Base-by-base conservation (phyloP, 768 basidiomycete species). In the Ramaria sp. region DNA sequence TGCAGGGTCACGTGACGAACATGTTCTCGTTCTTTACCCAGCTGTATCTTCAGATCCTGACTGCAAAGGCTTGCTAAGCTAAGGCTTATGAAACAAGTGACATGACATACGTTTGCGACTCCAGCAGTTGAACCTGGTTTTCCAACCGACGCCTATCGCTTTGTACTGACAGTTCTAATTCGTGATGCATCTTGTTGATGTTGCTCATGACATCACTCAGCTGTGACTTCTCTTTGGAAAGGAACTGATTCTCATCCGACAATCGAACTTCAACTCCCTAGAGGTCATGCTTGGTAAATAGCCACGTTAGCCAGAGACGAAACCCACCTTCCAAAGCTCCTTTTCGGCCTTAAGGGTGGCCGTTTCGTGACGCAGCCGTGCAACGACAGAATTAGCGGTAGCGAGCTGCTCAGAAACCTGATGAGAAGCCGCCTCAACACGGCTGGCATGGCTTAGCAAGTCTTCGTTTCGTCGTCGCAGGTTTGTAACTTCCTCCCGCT, bases 341-440 rank as follows among this genome's bases (percentile, higher is more conserved):
- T 91, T 94, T 77, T 98, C 95, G 0, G 92, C 93, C 43, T 87
- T 82, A 17, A 96, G 78, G 67, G 90, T 94, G 2, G 89, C 87
- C 61, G 77, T 80, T 63, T 97, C 94, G 62, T 88, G 90, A 10
- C 90, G 82, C 39, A 92, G 72, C 57, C 88, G 84, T 60, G 94
- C 91, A 15, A 85, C 71, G 22, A 78, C 76, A 24, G 78, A 73
- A 59, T 79, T 81, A 2, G 81, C 75, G 7, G 75, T 68, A 20
- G 80, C 73, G 10, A 88, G 72, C 45, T 89, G 85, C 45, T 88
- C 85, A 15, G 79, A 72, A 37, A 84, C 78, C 54, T 86, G 78
- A 60, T 78, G 77, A 59, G 55, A 57, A 20, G 45, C 49, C n/a
- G 43, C 20, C 39, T 55, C 54, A 13, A 30, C 31, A 24, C 59